Evolutionary conservation across 208 protist genomes (phyloP).

Genomic region (Acanthamoeba culbertsoni): DNA sequence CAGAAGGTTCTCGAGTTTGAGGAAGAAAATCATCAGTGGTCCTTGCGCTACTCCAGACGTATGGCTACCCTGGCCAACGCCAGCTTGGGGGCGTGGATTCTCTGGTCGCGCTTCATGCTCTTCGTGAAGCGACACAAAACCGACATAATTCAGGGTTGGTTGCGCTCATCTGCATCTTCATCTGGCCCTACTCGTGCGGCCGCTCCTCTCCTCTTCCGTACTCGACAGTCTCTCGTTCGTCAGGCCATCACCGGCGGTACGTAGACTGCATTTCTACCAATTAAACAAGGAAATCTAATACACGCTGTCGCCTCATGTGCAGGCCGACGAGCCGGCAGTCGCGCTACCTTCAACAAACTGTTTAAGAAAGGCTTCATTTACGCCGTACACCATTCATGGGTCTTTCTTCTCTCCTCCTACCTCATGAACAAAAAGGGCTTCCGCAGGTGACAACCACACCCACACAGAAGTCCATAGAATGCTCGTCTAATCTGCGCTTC

Average conservation of each 20-base stretch:
- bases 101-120: slow-evolving; percentile 16
- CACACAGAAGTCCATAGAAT: too few relatives aligned
- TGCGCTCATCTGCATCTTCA: not conserved
- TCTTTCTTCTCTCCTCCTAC: not conserved
- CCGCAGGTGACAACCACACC: too few relatives aligned
- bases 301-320: not conserved
- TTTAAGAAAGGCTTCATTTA: not conserved
- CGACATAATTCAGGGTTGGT: slow-evolving; percentile 1
- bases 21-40: slow-evolving; percentile 27
- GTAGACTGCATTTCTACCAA: not conserved
- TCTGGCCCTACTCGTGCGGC: not conserved
- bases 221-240: not conserved
- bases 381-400: not conserved
- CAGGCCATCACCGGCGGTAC: not conserved
- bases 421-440: not conserved
- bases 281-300: not conserved
- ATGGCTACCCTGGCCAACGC: slow-evolving; percentile 15
- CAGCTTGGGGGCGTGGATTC: not conserved
- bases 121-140: slow-evolving; percentile 12
- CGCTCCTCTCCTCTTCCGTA: not conserved
- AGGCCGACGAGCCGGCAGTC: not conserved
- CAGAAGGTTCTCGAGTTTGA: slow-evolving; percentile 9
- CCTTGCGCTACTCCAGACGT: not conserved
- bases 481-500: not conserved
- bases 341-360: slow-evolving; percentile 5